Conservation (phyloP, 345 rosid species). For the Citrus hindsii region DNA sequence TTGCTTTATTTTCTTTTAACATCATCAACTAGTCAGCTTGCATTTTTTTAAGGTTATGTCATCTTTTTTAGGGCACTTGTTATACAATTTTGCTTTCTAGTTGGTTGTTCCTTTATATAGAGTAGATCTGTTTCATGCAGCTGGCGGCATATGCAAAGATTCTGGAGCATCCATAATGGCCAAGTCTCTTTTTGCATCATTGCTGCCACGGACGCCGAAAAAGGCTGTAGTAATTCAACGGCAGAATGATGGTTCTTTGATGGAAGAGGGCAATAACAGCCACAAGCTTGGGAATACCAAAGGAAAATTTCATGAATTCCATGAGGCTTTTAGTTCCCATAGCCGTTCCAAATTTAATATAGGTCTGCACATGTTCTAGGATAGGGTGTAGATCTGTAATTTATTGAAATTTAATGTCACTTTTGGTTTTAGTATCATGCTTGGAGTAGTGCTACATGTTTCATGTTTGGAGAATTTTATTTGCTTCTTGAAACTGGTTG, state of each 20-base stretch:
- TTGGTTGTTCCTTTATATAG: conserved; percentile 55
- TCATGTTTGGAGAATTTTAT: not conserved
- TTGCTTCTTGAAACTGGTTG: conserved; percentile 15
- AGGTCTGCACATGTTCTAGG: conserved; percentile 54
- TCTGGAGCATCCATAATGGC: conserved; percentile 83
- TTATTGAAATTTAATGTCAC: conserved; percentile 4
- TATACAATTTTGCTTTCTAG: conserved; percentile 20
- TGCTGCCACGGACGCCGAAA: conserved; percentile 44
- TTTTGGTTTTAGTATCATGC: conserved; percentile 17
- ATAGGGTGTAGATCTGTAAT: conserved; percentile 21
- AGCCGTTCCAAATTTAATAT: conserved; percentile 35
- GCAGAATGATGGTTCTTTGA: conserved; percentile 41
- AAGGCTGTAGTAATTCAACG: conserved; percentile 41
- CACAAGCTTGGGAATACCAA: conserved; percentile 40
- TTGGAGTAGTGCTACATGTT: conserved; percentile 12
- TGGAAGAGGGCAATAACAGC: conserved; percentile 33
- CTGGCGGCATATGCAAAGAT: conserved; percentile 55
- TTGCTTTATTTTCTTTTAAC: conserved; percentile 14
- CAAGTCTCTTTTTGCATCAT: conserved; percentile 83
- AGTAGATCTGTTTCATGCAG: conserved; percentile 90
- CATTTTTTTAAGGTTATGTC: conserved; percentile 12
- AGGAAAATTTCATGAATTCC: conserved; percentile 56
- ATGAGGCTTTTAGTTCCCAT: conserved; percentile 50
- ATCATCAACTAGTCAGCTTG: conserved; percentile 16
- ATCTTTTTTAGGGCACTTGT: conserved; percentile 14